These are phyloP conservation scores for Ogataea zsoltii DNA, from an alignment of 805 yeast genomes.

Conservation along the genomic window DNA sequence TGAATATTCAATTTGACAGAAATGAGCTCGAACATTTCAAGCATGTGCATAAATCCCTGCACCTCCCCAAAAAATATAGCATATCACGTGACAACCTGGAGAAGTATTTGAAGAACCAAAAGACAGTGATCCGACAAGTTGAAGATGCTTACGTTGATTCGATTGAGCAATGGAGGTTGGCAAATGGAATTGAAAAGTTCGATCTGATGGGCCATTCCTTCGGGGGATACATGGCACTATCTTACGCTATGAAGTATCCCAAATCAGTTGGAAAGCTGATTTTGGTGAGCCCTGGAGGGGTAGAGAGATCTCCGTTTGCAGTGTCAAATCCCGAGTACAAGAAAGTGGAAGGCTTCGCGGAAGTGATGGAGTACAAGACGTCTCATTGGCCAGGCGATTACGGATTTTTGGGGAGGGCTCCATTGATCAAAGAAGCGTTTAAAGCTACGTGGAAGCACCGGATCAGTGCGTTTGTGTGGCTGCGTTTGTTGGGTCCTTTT, in stretches of 20 bases:
- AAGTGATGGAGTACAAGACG: conserved; percentile 31
- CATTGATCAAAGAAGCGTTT: conserved; percentile 38
- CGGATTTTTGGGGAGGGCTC: conserved; percentile 48
- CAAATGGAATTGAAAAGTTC: conserved; percentile 49
- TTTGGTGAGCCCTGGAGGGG: conserved; percentile 75
- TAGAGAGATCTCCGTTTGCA: conserved; percentile 68
- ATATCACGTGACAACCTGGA: conserved; percentile 23
- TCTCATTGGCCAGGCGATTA: conserved; percentile 45
- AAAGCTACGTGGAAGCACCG: conserved; percentile 41
- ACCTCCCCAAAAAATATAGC: conserved; percentile 22
- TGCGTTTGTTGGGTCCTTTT: conserved; percentile 45
- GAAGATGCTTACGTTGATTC: conserved; percentile 59
- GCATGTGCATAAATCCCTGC: conserved; percentile 27
- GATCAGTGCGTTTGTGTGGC: conserved; percentile 47
- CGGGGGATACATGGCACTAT: conserved; percentile 73
- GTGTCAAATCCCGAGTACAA: conserved; percentile 42
- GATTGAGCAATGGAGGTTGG: conserved; percentile 64
- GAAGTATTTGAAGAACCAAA: conserved; percentile 35
- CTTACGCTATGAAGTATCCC: conserved; percentile 63
- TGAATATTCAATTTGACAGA: conserved; percentile 27
- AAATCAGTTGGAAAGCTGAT: conserved; percentile 52
- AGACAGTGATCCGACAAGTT: conserved; percentile 42
- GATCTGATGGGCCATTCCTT: conserved; percentile 75
- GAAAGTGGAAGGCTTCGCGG: conserved; percentile 5
- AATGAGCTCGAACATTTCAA: conserved; percentile 18